phyloP scores from a whole-genome alignment of 1,284 basidiomycete species.

The Leccinum angustisporum region DNA sequence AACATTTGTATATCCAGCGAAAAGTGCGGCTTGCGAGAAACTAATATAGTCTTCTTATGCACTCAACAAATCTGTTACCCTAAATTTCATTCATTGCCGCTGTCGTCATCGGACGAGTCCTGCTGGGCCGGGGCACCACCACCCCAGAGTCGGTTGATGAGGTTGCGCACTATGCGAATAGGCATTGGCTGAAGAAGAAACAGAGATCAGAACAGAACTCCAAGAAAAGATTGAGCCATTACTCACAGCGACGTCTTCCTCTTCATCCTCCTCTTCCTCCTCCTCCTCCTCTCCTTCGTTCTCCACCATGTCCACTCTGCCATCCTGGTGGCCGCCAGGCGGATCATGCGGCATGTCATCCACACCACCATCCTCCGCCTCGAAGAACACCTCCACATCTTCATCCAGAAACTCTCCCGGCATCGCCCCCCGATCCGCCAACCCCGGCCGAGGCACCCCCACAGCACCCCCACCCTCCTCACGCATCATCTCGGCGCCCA shows the following conservation, averaged over 20 bases:
- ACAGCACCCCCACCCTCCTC: constrained; percentile 25
- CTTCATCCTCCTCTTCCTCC: constrained; percentile 20
- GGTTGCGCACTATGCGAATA: constrained; percentile 57
- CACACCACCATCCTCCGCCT: constrained; percentile 23
- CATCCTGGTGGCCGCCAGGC: constrained; percentile 31
- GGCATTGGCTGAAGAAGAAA: constrained; percentile 52
- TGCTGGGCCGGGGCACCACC: constrained; percentile 32
- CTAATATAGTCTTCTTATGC: not conserved
- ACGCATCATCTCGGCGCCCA: constrained; percentile 41
- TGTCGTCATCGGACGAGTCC: constrained; percentile 16
- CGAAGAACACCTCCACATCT: constrained; percentile 26
- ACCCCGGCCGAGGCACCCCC: constrained; percentile 40
- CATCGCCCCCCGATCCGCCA: constrained; percentile 39
- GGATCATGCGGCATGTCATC: constrained; percentile 8
- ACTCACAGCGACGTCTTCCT: constrained; percentile 51
- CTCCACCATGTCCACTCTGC: constrained; percentile 32
- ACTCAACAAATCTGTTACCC: not conserved
- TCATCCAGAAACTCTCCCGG: constrained; percentile 33
- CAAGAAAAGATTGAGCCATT: not conserved
- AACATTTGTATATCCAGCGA: not conserved
- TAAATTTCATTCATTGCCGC: not conserved
- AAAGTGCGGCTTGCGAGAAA: not conserved
- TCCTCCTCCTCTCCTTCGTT: constrained; percentile 33
- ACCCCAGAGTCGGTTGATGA: constrained; percentile 65
- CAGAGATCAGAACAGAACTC: not conserved